Base-by-base conservation (phyloP, 2,329 filamentous ascomycete genomes). In the Penicillium sp. region DNA sequence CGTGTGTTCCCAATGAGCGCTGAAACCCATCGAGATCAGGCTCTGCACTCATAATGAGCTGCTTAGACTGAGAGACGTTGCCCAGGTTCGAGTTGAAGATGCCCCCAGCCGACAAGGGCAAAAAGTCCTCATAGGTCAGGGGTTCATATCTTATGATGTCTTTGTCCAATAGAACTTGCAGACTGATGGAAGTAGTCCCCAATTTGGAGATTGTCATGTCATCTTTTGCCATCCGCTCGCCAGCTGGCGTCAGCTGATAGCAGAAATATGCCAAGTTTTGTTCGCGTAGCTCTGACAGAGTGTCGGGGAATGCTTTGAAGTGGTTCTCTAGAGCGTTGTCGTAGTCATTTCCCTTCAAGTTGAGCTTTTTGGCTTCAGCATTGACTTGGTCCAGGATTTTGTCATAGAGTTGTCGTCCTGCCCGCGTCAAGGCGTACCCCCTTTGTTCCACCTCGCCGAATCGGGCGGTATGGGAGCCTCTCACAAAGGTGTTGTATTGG, bases 361-460 rank as follows among this genome's bases (percentile, higher is more conserved):
- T 38, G 5, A 36, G 45, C 33, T 53, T 49, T 6, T 51, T 48
- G 2, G 56, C 54, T 28, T 57, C 56, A 3, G 7, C 26, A 45
- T 63, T 67, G 12, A 58, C 65, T 18, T 44, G 48, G 15, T 56
- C 48, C 7, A 81, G 62, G n/a, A 79, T 61, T 45, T 64, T 53
- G 54, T 82, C 79, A 26, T 81, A 82, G 1, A 80, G 53, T 2
- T 61, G 56, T 1, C 79, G 67, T 0, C 80, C 79, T 3, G 70
- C 66, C 0, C 62, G 65, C 0, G 79, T 82, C 7, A 82, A 66
- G 0, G 79, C 79, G 4, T 74, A 77, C 0, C 80, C 80, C 2
- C 80, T 71, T 58, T 82, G 75, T 57, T 82, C 79, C 7, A 82
- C 75, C 59, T 82, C 80, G 0, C 79, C 80, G 31, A 81, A 82